Evolutionary conservation across 352 stramenopile species (phyloP).

Genomic region (Phytophthora pistaciae): DNA sequence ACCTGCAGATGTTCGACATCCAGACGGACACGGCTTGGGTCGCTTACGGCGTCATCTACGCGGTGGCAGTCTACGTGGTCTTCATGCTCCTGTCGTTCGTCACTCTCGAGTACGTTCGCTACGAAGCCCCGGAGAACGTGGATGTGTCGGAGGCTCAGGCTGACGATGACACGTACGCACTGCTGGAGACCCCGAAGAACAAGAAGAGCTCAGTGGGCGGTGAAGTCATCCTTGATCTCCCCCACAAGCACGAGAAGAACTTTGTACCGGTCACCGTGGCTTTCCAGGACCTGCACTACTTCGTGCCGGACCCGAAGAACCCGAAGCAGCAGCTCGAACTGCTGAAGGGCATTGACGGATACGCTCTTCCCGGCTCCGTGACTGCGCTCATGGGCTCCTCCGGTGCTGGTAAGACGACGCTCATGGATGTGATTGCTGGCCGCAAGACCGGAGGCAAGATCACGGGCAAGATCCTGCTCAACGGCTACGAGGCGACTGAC

Average conservation of each 20-base stretch:
- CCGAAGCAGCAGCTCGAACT: slow-evolving; percentile 22
- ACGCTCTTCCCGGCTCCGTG: slow-evolving; percentile 12
- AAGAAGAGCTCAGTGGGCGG: slow-evolving; percentile 38
- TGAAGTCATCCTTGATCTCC: slow-evolving; percentile 13
- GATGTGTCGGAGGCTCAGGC: slow-evolving; percentile 16
- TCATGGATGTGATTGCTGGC: slow-evolving; percentile 35
- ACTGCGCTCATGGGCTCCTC: slow-evolving; percentile 31
- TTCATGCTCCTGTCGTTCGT: slow-evolving; percentile 35
- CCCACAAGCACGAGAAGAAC: slow-evolving; percentile 14
- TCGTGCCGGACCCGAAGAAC: slow-evolving; percentile 20
- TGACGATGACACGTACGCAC: slow-evolving; percentile 17
- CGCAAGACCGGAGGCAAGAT: slow-evolving; percentile 30
- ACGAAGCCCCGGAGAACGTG: slow-evolving; percentile 31
- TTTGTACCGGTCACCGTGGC: slow-evolving; percentile 30
- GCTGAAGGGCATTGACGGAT: slow-evolving; percentile 34
- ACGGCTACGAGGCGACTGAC: slow-evolving; percentile 20
- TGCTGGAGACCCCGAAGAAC: slow-evolving; percentile 26
- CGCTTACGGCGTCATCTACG: slow-evolving; percentile 29
- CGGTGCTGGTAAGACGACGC: slow-evolving; percentile 25
- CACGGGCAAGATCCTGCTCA: slow-evolving; percentile 25
- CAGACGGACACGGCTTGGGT: slow-evolving; percentile 27
- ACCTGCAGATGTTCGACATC: slow-evolving; percentile 27
- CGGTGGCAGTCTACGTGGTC: slow-evolving; percentile 30
- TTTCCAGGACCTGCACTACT: slow-evolving; percentile 39
- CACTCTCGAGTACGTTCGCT: slow-evolving; percentile 26